Conservation (phyloP, 1,284 basidiomycete species). For the Melampsora americana region DNA sequence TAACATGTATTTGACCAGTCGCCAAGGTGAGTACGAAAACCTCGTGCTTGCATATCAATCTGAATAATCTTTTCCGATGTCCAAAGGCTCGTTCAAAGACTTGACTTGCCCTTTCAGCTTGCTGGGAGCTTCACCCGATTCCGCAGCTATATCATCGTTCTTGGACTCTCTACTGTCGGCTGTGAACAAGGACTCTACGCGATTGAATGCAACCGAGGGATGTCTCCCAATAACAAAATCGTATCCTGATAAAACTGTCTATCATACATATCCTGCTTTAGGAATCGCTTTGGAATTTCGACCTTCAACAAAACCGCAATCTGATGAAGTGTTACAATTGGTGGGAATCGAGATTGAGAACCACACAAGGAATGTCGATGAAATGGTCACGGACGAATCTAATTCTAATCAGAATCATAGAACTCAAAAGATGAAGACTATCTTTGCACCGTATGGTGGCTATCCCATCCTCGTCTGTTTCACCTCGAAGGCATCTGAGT, state of each 20-base stretch:
- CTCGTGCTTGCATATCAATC: too few species aligned
- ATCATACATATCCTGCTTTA: not conserved
- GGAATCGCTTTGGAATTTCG: not conserved
- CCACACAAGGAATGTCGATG: not conserved
- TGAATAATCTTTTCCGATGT: not conserved
- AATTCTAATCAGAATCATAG: not conserved
- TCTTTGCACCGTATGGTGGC: not conserved
- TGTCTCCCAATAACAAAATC: not conserved
- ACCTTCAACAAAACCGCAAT: not conserved
- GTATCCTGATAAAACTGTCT: not conserved
- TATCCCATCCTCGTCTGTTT: not conserved
- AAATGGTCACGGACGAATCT: not conserved
- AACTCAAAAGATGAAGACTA: not conserved
- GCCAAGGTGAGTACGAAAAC: too few species aligned
- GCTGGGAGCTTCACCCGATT: not conserved
- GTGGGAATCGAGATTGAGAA: not conserved
- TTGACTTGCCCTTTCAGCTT: not conserved
- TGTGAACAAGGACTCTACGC: not conserved
- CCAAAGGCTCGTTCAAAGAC: not conserved
- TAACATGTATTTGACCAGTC: too few species aligned
- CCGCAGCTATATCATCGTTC: not conserved
- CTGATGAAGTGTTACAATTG: not conserved
- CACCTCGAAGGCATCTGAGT: not conserved
- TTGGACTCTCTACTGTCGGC: not conserved
- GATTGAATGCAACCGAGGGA: not conserved